Evolutionary conservation across 1,284 basidiomycete genomes (phyloP).

Genomic region (Boletus albobrunnescens): DNA sequence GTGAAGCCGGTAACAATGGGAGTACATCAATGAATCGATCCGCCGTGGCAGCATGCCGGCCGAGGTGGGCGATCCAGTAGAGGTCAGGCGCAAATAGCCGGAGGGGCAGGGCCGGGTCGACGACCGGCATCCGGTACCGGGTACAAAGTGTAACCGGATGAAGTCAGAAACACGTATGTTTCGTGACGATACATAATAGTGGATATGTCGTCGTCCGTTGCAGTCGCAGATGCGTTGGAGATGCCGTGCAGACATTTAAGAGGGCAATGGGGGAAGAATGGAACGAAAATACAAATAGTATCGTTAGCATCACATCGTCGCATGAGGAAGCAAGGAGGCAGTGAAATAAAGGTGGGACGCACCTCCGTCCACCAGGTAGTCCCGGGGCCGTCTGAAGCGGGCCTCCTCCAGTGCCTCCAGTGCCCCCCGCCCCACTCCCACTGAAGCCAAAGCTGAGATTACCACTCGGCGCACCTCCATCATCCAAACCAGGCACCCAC

Average conservation of each 20-base stretch:
- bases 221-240: background rate
- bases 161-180: conserved; percentile 1
- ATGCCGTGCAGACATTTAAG: background rate
- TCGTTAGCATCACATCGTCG: conserved; percentile 13
- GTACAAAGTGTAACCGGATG: conserved; percentile 11
- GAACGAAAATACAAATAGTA: background rate
- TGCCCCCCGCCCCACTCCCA: conserved; percentile 1
- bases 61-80: conserved; percentile 1
- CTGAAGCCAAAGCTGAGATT: background rate
- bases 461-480: background rate
- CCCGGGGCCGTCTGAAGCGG: conserved; percentile 9
- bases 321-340: background rate
- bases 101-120: conserved; percentile 10
- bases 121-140: conserved; percentile 10
- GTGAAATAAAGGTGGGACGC: conserved; percentile 13
- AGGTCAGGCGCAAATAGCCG: conserved; percentile 11
- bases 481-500: conserved; percentile 16
- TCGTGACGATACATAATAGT: background rate
- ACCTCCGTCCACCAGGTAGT: conserved; percentile 26
- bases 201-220: conserved; percentile 2
- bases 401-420: conserved; percentile 8
- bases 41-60: conserved; percentile 5
- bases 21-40: conserved; percentile 10
- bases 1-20: conserved; percentile 4
- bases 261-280: background rate